Evolutionary conservation across 106 monocot species (phyloP).

Genomic region (Cymbidium sinense): DNA sequence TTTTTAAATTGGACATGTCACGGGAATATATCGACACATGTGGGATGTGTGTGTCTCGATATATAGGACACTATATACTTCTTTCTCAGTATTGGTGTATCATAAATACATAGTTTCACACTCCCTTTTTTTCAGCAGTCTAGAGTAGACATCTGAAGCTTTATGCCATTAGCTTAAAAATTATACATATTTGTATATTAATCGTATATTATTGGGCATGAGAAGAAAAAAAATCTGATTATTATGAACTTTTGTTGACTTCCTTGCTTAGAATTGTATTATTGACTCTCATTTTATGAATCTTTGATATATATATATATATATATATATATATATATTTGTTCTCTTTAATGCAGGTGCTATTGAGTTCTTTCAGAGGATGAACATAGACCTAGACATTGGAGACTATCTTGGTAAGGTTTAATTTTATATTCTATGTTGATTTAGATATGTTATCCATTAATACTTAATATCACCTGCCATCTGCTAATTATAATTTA

Average conservation of each 20-base stretch:
- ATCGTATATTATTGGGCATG: no score
- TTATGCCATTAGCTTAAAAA: not conserved
- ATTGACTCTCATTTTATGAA: not conserved
- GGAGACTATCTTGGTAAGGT: slow-evolving; percentile 85
- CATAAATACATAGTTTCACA: no score
- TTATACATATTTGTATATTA: not conserved
- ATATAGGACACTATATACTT: no score
- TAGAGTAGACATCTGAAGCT: not conserved
- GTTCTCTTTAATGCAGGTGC: slow-evolving; percentile 48
- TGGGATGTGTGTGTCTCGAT: no score
- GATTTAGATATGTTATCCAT: not conserved
- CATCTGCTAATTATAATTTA: not conserved
- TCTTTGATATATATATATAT: slow-evolving; percentile 1
- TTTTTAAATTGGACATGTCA: no score
- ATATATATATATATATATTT: slow-evolving; percentile 9
- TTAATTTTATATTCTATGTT: slow-evolving; percentile 2
- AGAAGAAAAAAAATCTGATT: not conserved
- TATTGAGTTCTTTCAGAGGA: slow-evolving; percentile 47
- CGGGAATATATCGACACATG: no score
- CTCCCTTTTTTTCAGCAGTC: not conserved
- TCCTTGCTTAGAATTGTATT: not conserved
- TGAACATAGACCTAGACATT: slow-evolving; percentile 66
- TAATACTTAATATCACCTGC: not conserved
- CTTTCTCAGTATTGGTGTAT: no score
- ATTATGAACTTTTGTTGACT: not conserved